phyloP scores from a whole-genome alignment of 2,329 filamentous ascomycete species.

The Apiospora saccharicola region DNA sequence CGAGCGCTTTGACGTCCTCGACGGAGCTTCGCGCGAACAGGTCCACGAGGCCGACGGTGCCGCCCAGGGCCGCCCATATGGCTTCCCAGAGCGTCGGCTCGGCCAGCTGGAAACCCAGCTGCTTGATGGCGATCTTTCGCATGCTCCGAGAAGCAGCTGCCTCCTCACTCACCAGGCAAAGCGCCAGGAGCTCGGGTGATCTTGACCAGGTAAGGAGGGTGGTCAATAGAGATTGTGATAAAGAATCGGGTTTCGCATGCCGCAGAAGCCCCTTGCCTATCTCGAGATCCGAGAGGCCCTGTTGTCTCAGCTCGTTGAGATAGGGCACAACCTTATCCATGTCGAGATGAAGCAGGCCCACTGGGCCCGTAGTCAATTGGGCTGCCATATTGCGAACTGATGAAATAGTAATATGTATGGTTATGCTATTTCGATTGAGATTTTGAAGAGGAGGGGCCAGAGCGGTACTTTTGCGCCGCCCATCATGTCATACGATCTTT shows the following conservation, averaged over 20 bases:
- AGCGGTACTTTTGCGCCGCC: neutral
- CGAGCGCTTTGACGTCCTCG: slow-evolving; percentile 29
- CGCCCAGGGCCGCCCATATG: slow-evolving; percentile 27
- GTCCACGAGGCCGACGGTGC: slow-evolving; percentile 21
- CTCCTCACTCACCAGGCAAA: neutral
- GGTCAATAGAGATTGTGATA: neutral
- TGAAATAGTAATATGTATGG: neutral
- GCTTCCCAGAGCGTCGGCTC: neutral
- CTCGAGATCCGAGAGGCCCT: neutral
- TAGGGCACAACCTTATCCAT: slow-evolving; percentile 1
- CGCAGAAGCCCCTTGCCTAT: neutral
- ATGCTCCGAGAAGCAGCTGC: neutral
- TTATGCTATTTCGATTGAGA: neutral
- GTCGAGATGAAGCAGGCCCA: neutral
- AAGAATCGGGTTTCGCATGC: neutral
- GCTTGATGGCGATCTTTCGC: neutral
- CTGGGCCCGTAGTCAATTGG: neutral
- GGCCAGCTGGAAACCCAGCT: neutral
- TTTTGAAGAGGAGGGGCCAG: neutral
- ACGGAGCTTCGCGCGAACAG: slow-evolving; percentile 30
- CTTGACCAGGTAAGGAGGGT: neutral
- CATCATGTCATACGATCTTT: neutral
- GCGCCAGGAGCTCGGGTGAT: neutral
- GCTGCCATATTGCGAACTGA: neutral
- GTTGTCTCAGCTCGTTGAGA: neutral